Evolutionary conservation across 2,329 filamentous ascomycete genomes (phyloP).

Genomic region (Whalleya microplaca): DNA sequence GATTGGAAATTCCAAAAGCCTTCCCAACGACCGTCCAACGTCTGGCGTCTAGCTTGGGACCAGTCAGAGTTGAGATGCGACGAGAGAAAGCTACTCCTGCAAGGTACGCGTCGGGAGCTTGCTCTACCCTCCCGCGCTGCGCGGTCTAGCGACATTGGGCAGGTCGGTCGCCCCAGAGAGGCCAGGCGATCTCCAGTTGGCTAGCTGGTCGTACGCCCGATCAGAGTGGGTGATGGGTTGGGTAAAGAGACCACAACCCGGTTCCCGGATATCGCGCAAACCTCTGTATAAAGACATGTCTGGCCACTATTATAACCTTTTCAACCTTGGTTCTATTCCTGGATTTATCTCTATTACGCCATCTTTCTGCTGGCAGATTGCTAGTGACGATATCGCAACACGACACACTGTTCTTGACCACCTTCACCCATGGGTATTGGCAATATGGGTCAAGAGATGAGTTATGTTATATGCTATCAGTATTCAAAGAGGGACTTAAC

Average conservation of each 20-base stretch:
- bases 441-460: background rate
- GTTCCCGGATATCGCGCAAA: background rate
- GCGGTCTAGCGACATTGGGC: constrained; percentile 6
- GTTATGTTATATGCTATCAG: background rate
- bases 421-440: background rate
- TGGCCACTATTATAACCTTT: background rate
- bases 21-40: background rate
- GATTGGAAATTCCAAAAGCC: background rate
- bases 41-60: background rate
- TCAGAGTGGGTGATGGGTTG: constrained; percentile 7
- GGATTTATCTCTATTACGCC: background rate
- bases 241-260: constrained; percentile 3
- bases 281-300: background rate
- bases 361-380: too few relatives aligned
- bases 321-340: background rate
- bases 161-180: background rate
- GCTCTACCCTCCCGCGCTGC: constrained; percentile 9
- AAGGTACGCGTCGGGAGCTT: constrained; percentile 21
- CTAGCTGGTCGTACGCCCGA: constrained; percentile 7
- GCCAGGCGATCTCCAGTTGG: constrained; percentile 10
- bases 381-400: background rate
- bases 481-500: too few relatives aligned
- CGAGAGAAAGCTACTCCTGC: constrained; percentile 14
- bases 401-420: background rate
- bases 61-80: constrained; percentile 13